These are phyloP conservation scores for Coprinopsis strossmayeri DNA, from an alignment of 768 basidiomycete species.

Conservation along the genomic window DNA sequence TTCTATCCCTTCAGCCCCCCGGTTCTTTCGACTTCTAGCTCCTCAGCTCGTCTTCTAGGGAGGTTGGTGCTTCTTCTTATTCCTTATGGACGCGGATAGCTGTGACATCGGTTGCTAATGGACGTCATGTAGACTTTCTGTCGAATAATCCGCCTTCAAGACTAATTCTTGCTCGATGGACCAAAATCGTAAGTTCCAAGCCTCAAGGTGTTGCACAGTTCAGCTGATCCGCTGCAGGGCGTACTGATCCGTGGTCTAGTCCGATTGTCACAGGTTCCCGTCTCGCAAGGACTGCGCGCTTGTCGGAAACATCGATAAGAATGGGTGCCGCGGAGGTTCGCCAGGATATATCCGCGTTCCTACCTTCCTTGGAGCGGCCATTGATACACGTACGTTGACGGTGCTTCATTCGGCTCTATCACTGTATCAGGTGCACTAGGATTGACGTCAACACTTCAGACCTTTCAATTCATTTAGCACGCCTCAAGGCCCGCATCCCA, in stretches of 20 bases:
- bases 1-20: too few species aligned
- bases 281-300: neutral
- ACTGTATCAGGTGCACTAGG: neutral
- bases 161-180: too few species aligned
- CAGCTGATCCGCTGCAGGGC: too few species aligned
- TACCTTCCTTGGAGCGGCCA: neutral
- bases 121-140: too few species aligned
- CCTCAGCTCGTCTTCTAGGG: too few species aligned
- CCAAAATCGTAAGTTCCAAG: too few species aligned
- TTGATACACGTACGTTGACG: neutral
- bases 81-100: too few species aligned
- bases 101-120: too few species aligned
- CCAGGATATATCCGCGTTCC: slow-evolving; percentile 1
- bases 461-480: neutral
- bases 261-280: neutral
- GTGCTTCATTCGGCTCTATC: neutral
- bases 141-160: too few species aligned
- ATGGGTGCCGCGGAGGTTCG: slow-evolving; percentile 1
- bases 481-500: neutral
- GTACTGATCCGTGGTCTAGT: neutral
- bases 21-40: too few species aligned
- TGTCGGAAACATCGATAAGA: neutral
- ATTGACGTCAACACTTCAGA: neutral
- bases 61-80: too few species aligned
- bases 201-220: too few species aligned